phyloP scores from a whole-genome alignment of 805 yeast genomes.

The Lachancea dasiensis region DNA sequence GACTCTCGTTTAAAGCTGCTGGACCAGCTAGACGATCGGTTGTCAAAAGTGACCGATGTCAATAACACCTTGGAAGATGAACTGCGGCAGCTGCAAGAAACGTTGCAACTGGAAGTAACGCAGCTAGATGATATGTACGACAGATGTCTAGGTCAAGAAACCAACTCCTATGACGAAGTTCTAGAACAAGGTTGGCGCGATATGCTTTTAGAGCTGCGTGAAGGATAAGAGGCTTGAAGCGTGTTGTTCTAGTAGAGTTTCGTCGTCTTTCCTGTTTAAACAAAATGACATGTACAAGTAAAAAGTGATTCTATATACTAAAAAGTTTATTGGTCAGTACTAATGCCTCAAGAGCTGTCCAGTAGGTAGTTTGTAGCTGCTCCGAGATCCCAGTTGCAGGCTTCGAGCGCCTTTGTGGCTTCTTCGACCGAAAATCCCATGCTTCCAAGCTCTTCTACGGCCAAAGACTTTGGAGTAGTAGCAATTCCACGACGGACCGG shows the following conservation, averaged over 20 bases:
- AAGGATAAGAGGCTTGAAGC: slow-evolving; percentile 3
- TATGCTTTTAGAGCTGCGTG: slow-evolving; percentile 24
- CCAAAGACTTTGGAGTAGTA: slow-evolving; percentile 44
- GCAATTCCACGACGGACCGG: slow-evolving; percentile 32
- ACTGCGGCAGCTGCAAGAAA: slow-evolving; percentile 16
- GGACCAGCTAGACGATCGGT: slow-evolving; percentile 21
- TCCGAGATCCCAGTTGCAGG: slow-evolving; percentile 68
- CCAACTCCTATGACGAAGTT: slow-evolving; percentile 18
- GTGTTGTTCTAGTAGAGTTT: background rate
- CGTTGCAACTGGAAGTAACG: slow-evolving; percentile 20
- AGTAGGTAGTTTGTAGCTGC: slow-evolving; percentile 82
- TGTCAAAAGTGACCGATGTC: slow-evolving; percentile 17
- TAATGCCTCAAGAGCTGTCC: slow-evolving; percentile 66
- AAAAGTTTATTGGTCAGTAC: background rate
- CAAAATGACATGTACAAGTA: background rate
- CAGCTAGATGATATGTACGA: slow-evolving; percentile 31
- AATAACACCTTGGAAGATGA: slow-evolving; percentile 22
- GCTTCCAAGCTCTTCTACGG: slow-evolving; percentile 72
- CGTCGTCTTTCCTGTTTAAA: too few relatives aligned
- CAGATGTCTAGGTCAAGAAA: slow-evolving; percentile 23
- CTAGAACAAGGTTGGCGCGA: slow-evolving; percentile 24
- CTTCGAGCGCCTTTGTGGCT: slow-evolving; percentile 62
- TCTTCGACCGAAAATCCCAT: slow-evolving; percentile 79
- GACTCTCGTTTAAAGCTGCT: slow-evolving; percentile 18
- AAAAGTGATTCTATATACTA: background rate